Conservation (phyloP, 805 yeast genomes). For the Vanderwaltozyma yarrowii region DNA sequence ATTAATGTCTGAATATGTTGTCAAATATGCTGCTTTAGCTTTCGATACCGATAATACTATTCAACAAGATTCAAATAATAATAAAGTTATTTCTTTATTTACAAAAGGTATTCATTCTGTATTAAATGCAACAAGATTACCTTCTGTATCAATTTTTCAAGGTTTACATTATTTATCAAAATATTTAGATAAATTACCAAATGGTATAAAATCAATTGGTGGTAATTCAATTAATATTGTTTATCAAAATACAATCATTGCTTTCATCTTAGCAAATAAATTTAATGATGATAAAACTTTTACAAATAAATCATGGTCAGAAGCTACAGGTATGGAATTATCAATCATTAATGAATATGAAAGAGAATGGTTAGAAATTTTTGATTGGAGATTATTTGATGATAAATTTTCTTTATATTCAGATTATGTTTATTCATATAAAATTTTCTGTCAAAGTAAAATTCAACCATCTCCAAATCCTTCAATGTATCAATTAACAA, state of each 20-base stretch:
- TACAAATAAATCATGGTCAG: conserved; percentile 90
- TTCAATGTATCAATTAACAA: neutral
- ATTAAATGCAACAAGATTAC: conserved; percentile 77
- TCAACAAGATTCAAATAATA: conserved; percentile 22
- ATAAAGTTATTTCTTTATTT: conserved; percentile 31
- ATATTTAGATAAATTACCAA: conserved; percentile 35
- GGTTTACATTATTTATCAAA: conserved; percentile 73
- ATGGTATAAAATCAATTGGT: conserved; percentile 24
- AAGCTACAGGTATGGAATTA: conserved; percentile 78
- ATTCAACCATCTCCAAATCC: conserved; percentile 12
- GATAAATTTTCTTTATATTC: conserved; percentile 21
- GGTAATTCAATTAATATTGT: conserved; percentile 30
- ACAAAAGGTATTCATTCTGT: conserved; percentile 55
- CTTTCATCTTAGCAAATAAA: conserved; percentile 81
- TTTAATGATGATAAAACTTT: conserved; percentile 95
- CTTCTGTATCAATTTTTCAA: conserved; percentile 68
- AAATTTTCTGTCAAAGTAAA: conserved; percentile 15
- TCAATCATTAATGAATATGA: conserved; percentile 55
- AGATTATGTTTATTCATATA: conserved; percentile 18
- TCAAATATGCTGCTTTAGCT: conserved; percentile 63
- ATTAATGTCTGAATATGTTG: conserved; percentile 69
- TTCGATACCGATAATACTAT: conserved; percentile 35
- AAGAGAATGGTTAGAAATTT: conserved; percentile 52
- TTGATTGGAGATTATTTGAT: conserved; percentile 50
- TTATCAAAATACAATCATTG: conserved; percentile 49